Percentiles rank a stretch among this genome's conserved stretches.
These are phyloP conservation scores for Chaetomium tenue DNA, from an alignment of 495 filamentous ascomycete species.

Conservation along the genomic window DNA sequence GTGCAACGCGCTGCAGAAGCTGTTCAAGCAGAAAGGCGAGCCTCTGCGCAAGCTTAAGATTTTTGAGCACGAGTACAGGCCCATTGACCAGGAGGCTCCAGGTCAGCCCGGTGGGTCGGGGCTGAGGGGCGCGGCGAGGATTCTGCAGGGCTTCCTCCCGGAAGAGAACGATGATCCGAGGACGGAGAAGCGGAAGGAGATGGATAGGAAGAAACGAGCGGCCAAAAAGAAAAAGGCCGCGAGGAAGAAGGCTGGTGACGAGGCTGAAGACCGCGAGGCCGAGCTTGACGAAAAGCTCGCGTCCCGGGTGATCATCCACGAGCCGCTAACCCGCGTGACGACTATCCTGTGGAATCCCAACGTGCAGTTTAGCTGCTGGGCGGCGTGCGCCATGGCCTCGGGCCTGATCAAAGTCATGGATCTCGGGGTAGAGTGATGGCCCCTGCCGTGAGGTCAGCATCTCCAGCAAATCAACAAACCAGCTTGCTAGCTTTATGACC, in stretches of 20 bases:
- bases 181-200: constrained; percentile 61
- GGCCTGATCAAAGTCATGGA: constrained; percentile 50
- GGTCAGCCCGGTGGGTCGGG: not conserved
- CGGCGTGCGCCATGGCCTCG: constrained; percentile 52
- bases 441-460: not conserved
- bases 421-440: constrained; percentile 38
- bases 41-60: constrained; percentile 45
- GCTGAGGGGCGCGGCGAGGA: constrained; percentile 37
- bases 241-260: constrained; percentile 45
- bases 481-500: not conserved
- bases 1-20: constrained; percentile 49
- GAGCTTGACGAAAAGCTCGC: constrained; percentile 36
- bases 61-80: constrained; percentile 48
- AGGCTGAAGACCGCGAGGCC: constrained; percentile 28
- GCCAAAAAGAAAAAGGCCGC: constrained; percentile 59
- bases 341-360: constrained; percentile 51
- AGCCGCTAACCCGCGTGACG: constrained; percentile 47
- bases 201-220: constrained; percentile 52
- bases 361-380: constrained; percentile 50
- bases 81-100: constrained; percentile 14
- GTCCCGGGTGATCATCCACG: constrained; percentile 43
- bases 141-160: constrained; percentile 45
- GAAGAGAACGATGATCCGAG: constrained; percentile 65
- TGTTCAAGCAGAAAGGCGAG: constrained; percentile 45
- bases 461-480: not conserved